Base-by-base conservation (phyloP, 305 asterid species). In the Andrographis paniculata region DNA sequence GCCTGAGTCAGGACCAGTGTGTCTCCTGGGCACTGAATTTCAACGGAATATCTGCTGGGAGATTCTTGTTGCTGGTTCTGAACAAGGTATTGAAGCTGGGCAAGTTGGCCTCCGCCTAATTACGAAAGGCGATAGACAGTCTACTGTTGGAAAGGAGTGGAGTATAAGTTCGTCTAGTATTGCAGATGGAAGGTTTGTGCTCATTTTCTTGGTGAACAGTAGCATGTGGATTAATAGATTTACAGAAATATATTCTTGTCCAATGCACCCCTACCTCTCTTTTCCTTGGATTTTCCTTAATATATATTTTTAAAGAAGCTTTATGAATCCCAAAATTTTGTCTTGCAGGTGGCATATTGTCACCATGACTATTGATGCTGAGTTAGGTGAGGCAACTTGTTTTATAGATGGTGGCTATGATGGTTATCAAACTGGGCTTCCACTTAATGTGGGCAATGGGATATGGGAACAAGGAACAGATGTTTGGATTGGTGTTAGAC, bases 21-120 rank as follows among this genome's bases (percentile, higher is more conserved):
- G 97, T 68, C 96, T 92, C 45, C 57, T 92, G 41, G 99, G 99
- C 62, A 79, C 99, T 57, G 95, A 92, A 70, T 92, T 77, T 71
- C 80, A 84, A 68, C 85, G 81, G 60, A 72, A 65, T 46, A 69
- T 76, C 45, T 92, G 99, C 64, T 84, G 95, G 93, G 99, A 92
- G 62, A 77, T 92, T 69, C 82, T 92, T 36, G 97, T 92, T 62
- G 99, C 95, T 54, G 99, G 99, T 57, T 76, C 97, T 13, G 99
- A 92, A 62, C 99, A 92, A 72, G 99, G 99, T 37, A 87, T 92
- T 59, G 99, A 92, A 69, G 91, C 99, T 64, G 97, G 97, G 40
- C 99, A 92, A 78, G 94, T 92, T 60, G 99, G 95, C 54, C 75
- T 92, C 33, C 83, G 96, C 46, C 56, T 87, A 50, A 87, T 92